Evolutionary conservation across 345 rosid genomes (phyloP).

Genomic region (Ceriops decandra): DNA sequence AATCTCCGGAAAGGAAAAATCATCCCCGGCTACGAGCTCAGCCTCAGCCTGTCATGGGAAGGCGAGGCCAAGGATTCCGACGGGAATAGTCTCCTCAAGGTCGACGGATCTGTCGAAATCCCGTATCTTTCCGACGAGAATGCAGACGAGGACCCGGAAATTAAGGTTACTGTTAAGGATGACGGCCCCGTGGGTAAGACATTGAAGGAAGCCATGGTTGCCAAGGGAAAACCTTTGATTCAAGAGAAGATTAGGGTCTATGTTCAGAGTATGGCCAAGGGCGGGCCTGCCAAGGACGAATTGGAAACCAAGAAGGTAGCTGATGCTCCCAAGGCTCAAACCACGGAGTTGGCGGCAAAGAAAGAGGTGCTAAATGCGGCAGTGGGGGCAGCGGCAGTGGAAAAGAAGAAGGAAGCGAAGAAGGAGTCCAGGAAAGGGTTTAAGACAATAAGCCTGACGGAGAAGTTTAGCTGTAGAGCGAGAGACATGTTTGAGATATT

Average conservation of each 20-base stretch:
- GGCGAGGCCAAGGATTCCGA: conserved; percentile 80
- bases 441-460: conserved; percentile 69
- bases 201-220: conserved; percentile 82
- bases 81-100: conserved; percentile 51
- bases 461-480: conserved; percentile 84
- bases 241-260: conserved; percentile 62
- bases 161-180: conserved; percentile 69
- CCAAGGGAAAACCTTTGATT: conserved; percentile 61
- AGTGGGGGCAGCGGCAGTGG: conserved; percentile 31
- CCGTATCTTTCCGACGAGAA: conserved; percentile 97
- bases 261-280: conserved; percentile 72
- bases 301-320: conserved; percentile 59
- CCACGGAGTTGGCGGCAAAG: neutral
- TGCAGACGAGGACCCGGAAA: conserved; percentile 91
- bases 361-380: conserved; percentile 2
- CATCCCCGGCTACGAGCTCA: conserved; percentile 90
- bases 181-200: conserved; percentile 70
- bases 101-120: conserved; percentile 75
- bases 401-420: conserved; percentile 41
- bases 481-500: conserved; percentile 78
- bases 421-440: conserved; percentile 51
- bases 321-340: too few species aligned
- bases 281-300: conserved; percentile 90
- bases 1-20: conserved; percentile 90
- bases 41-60: conserved; percentile 66